These are phyloP conservation scores for Teunomyces barrocoloradensis DNA, from an alignment of 805 yeast species.

Conservation along the genomic window DNA sequence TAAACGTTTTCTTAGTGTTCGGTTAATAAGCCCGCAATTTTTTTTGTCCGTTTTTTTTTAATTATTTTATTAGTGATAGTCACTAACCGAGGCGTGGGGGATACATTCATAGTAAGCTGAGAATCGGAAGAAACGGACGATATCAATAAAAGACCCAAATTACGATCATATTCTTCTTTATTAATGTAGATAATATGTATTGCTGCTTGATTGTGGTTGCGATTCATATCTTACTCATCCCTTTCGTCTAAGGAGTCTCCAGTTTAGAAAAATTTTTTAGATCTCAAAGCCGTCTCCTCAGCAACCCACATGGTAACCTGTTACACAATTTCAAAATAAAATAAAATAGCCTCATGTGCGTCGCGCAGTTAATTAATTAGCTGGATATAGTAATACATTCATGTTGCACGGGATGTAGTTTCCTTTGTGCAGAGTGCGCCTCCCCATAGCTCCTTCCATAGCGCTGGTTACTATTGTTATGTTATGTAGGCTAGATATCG, in stretches of 20 bases:
- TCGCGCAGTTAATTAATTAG: not conserved
- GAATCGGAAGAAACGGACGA: not conserved
- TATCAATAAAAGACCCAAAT: not conserved
- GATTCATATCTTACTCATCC: not conserved
- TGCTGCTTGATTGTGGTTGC: too few relatives aligned
- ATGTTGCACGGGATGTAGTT: not conserved
- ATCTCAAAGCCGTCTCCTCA: not conserved
- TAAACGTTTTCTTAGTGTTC: not conserved
- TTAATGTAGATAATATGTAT: too few relatives aligned
- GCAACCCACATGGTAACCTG: not conserved
- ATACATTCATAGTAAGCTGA: not conserved
- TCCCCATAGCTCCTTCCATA: not conserved
- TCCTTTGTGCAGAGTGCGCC: not conserved
- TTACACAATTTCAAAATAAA: not conserved
- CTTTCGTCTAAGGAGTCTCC: not conserved
- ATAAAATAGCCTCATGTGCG: not conserved
- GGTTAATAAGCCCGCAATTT: not conserved
- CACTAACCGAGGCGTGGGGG: not conserved
- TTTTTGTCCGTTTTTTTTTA: too few relatives aligned
- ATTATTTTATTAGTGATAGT: too few relatives aligned
- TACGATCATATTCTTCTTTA: not conserved
- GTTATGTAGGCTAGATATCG: not conserved
- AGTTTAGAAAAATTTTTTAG: not conserved
- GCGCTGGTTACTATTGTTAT: not conserved
- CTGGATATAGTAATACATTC: not conserved